phyloP scores from a whole-genome alignment of 805 yeast genomes.

The Ogataea salicorniae region DNA sequence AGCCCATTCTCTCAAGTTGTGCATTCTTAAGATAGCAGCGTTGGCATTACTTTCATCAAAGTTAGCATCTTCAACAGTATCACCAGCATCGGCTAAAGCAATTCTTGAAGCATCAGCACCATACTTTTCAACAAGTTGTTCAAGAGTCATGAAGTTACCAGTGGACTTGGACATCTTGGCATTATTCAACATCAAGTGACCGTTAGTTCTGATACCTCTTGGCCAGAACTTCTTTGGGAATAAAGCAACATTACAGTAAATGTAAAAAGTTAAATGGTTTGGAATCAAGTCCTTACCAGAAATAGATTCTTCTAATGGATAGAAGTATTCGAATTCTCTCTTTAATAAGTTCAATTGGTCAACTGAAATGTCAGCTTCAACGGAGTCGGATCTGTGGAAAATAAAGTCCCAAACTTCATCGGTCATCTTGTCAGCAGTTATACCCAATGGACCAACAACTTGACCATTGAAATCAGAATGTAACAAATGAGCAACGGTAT shows the following conservation, averaged over 20 bases:
- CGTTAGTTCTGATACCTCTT: constrained; percentile 86
- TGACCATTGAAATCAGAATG: constrained; percentile 85
- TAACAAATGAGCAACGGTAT: constrained; percentile 81
- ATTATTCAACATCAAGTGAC: constrained; percentile 91
- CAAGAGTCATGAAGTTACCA: constrained; percentile 91
- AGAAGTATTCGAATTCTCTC: constrained; percentile 94
- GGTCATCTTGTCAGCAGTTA: constrained; percentile 80
- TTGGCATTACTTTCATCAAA: constrained; percentile 95
- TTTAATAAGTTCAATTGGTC: constrained; percentile 68
- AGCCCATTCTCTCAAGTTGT: constrained; percentile 91
- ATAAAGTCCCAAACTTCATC: constrained; percentile 91
- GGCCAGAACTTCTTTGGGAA: constrained; percentile 95
- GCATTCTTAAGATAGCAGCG: constrained; percentile 92
- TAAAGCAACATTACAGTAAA: constrained; percentile 87
- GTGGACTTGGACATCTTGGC: constrained; percentile 98
- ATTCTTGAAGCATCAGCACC: constrained; percentile 98
- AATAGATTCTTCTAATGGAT: constrained; percentile 86
- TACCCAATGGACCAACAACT: constrained; percentile 64
- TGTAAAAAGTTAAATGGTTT: constrained; percentile 93
- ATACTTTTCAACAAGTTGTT: constrained; percentile 77
- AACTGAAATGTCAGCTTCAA: constrained; percentile 54
- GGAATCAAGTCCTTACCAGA: constrained; percentile 97
- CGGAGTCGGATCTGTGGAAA: constrained; percentile 64
- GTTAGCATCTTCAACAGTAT: constrained; percentile 94
- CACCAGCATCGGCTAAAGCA: constrained; percentile 98